Base-by-base conservation (phyloP, 306 rosid species). In the Ormosia semicastrata region DNA sequence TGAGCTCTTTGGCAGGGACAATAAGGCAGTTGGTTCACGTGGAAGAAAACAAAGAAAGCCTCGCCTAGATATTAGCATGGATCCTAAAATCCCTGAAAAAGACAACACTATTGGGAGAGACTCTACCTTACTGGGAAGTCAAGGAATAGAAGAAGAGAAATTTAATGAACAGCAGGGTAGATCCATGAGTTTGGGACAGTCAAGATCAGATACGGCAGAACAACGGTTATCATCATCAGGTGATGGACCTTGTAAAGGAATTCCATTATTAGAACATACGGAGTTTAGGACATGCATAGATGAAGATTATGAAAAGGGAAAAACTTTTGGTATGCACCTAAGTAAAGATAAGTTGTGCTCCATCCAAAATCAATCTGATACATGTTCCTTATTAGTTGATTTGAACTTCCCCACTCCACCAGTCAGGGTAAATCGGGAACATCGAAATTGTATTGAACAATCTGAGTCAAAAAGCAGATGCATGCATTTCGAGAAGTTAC, bases 101-200 rank as follows among this genome's bases (percentile, higher is more conserved):
- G 69, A 41, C 37, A 80, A 74, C 13, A 54, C 2, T 77, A 66
- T 17, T 39, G 60, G 50, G 62, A 71, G 73, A 77, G 72, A 77
- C 62, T 58, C 79, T 58, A 18, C 74, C 74, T 46, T 76, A 36
- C 71, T 60, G 13, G 83, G 37, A 81, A 84, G 56, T 65, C 76
- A 17, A 76, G 63, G 14, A 64, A 49, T n/a, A n/a, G n/a, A 49
- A 68, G 82, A 78, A 77, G 88, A 65, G 67, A 78, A 65, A 73
- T 66, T 17, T 37, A 65, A 74, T n/a, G 82, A 73, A 68, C 79
- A 24, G 70, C 66, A 44, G 73, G 67, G 40, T 59, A 17, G 37
- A 62, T 53, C 78, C 65, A 39, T 4, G 39, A 73, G 58, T 72
- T 53, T 69, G 57, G 77, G 40, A 66, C 58, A 39, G 59, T 30